These are phyloP conservation scores for Trichocomaceae sp. DNA, from an alignment of 2,329 filamentous ascomycete species.

Conservation along the genomic window DNA sequence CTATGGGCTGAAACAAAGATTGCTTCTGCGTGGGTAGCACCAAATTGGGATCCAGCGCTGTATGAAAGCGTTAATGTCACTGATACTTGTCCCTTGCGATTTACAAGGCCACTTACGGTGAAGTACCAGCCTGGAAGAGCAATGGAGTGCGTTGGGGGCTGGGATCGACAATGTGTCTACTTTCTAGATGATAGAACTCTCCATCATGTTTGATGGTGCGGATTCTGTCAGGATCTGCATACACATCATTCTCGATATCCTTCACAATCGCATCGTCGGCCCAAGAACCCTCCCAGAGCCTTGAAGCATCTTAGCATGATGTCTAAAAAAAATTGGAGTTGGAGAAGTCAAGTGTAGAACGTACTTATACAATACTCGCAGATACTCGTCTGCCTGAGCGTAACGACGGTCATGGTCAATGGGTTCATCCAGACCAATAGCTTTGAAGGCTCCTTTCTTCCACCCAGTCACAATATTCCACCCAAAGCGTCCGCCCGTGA, in stretches of 20 bases:
- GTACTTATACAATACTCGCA: slow-evolving; percentile 56
- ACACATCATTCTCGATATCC: slow-evolving; percentile 49
- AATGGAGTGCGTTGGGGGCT: slow-evolving; percentile 54
- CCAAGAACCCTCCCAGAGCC: slow-evolving; percentile 52
- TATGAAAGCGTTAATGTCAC: not conserved
- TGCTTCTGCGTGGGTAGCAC: slow-evolving; percentile 53
- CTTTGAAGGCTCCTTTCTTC: slow-evolving; percentile 58
- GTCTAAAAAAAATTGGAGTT: not conserved
- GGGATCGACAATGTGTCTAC: slow-evolving; percentile 47
- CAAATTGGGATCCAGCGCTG: slow-evolving; percentile 50
- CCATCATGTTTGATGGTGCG: slow-evolving; percentile 56
- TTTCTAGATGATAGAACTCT: slow-evolving; percentile 46
- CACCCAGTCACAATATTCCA: slow-evolving; percentile 63
- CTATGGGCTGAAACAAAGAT: slow-evolving; percentile 55
- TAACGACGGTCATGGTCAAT: slow-evolving; percentile 59
- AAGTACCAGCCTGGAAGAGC: slow-evolving; percentile 55
- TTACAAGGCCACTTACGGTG: slow-evolving; percentile 24
- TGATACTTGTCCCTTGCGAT: no score
- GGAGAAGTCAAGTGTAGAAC: not conserved
- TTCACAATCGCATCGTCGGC: slow-evolving; percentile 51
- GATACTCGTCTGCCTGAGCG: slow-evolving; percentile 55
- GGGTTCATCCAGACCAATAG: slow-evolving; percentile 52
- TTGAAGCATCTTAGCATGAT: slow-evolving; percentile 18
- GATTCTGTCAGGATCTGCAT: slow-evolving; percentile 54
- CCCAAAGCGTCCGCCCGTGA: slow-evolving; percentile 55